Evolutionary conservation across 345 rosid species (phyloP), one percentile per base, ranked within the genome.

Genomic region (Hirschfeldia incana): DNA sequence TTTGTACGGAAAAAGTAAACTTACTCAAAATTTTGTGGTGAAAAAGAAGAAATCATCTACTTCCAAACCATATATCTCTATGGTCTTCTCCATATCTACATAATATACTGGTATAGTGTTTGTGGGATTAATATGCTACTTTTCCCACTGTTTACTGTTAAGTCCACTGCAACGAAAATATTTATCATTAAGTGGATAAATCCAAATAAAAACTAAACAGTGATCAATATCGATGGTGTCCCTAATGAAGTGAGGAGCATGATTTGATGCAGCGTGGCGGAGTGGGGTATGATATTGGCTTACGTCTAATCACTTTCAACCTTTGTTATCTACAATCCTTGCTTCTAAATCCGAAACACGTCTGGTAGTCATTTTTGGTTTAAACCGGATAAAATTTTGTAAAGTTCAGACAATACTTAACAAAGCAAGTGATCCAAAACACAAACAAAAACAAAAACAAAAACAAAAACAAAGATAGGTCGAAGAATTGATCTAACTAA

Each of bases 201-300:
- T 61, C 9, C 65, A 36, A 76, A 76, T 76, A 42, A 34, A 63
- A 62, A 26, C 6, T 1, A 67, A 34, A 73, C 69, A 60, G 64
- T 73, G 12, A 61, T 73, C 8, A 60, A 60, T 67, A 66, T 78
- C 62, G 12, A 67, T n/a, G 63, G 36, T 73, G 69, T 73, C 78
- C n/a, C 65, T 67, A 73, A 73, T 60, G 12, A 46, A 67, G 68
- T 11, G 71, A 78, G 78, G 77, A 78, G 26, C 74, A 78, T 78
- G 82, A 78, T 78, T 78, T 78, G 78, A 78, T 78, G 82, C 74
- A 78, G 78, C 78, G 78, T 78, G 82, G 78, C 58, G 5, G 61
- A 67, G 58, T 59, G 42, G 77, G 77, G 69, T 58, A 72, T 72
- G 73, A 67, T 67, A 46, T 73, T 67, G 69, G 82, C 74, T 73